Evolutionary conservation across 2,329 filamentous ascomycete genomes (phyloP), one percentile per base, ranked within the genome.

Genomic region (Penicillium crustosum): DNA sequence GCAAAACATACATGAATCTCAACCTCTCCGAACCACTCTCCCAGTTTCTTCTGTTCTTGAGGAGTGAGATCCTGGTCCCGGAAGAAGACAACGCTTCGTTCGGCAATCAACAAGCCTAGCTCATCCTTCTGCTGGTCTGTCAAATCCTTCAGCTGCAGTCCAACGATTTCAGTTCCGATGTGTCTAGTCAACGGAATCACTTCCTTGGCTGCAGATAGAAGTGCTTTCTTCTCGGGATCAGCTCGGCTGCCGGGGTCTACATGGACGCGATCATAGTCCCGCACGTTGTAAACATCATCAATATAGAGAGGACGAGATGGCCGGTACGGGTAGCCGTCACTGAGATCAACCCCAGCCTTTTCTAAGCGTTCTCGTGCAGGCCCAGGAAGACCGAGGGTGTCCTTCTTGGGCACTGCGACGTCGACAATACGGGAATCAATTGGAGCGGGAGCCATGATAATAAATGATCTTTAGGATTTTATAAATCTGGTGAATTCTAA

Each of bases 281-380:
- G 78, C 68, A 91, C 87, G 48, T 83, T 83, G 73, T 84, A 85
- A 3, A 87, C 86, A 62, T 91, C 88, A 56, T 91, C 84, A 0
- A 90, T 76, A 64, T 86, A 91, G 1, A 90, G 75, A 0, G 89
- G 88, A 48, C 81, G 81, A 0, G 84, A 82, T 1, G 88, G 88
- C 0, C 87, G 83, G 65, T 90, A 90, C 0, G 89, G 89, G 62
- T 91, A 91, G 0, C 88, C 89, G 1, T 84, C 75, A 0, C 86
- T 88, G 2, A 91, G 78, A 68, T 91, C 87, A 53, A 91, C 82
- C 1, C 86, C 87, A 0, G 86, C 87, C 60, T 88, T 89, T 63
- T 85, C 83, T 0, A 91, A 78, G 4, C 88, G 81, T 49, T 80
- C 76, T 1, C 81, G 79, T 1, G 87, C 77, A 1, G 82, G 65